Evolutionary conservation across 2,329 filamentous ascomycete species (phyloP), one percentile per base, ranked within the genome.

Genomic region (Beauveria medogensis): DNA sequence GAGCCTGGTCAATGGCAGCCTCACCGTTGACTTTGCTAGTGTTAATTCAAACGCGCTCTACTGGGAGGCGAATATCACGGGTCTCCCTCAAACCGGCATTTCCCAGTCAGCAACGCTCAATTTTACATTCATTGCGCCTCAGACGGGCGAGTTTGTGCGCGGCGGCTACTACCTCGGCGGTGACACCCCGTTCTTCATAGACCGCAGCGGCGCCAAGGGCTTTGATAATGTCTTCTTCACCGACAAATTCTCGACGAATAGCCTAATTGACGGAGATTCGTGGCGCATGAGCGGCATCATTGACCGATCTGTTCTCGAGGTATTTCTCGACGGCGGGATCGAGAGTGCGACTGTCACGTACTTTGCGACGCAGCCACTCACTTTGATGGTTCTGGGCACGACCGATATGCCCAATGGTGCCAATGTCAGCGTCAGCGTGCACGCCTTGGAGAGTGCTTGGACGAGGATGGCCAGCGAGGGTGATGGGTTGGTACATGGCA

Each of bases 41-140:
- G 71, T 84, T 3, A 63, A 73, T 16, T 81, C 81, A 9, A 77
- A 79, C 10, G 80, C 82, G 0, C 65, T 87, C 14, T 81, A 80
- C 67, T 79, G 85, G 66, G 77, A 82, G 62, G 75, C 78, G 47
- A 82, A 83, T 65, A 72, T 85, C 44, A 80, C 78, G 10, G 73
- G 70, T 0, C 64, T 72, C 7, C 67, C 69, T 0, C 52, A 65
- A 1, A 55, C 26, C 0, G 65, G 65, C 2, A 51, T 69, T 0
- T 22, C 65, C 0, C 48, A 65, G 3, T 64, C 63, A 1, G 68
- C 71, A 1, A 67, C 67, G 0, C 47, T 74, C 34, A 70, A 72
- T 47, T 71, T 73, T 30, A 69, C 67, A 0, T 67, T 72, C 30
- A 9, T 56, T 1, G 69, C 66, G 47, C 67, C 69, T 0, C 20